These are phyloP conservation scores for Termitomyces sp. DNA, from an alignment of 768 basidiomycete species.

Conservation along the genomic window DNA sequence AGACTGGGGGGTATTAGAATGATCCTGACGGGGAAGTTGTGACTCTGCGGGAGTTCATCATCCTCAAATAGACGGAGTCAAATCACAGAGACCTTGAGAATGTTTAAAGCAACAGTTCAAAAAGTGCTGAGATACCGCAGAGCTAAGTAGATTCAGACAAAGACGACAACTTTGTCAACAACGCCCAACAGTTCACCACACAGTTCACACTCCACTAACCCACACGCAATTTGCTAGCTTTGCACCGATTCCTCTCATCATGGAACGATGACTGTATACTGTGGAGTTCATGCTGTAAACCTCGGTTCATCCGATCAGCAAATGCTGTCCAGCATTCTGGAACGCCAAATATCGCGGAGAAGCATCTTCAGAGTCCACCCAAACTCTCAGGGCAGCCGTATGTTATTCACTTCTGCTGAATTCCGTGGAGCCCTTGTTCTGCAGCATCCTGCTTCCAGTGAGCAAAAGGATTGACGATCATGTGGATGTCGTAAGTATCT, in stretches of 20 bases:
- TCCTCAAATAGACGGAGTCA: slow-evolving; percentile 19
- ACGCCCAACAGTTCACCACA: background rate
- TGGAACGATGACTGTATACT: background rate
- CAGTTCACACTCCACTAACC: too few species aligned
- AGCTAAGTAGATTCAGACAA: too few species aligned
- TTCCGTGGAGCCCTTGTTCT: background rate
- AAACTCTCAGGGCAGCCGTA: background rate
- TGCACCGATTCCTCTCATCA: background rate
- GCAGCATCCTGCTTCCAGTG: background rate
- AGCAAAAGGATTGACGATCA: background rate
- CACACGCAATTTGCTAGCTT: background rate
- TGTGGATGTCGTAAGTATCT: background rate
- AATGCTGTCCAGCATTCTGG: background rate
- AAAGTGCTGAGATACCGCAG: background rate
- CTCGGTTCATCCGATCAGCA: too few species aligned
- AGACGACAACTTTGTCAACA: background rate
- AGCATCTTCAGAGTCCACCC: background rate
- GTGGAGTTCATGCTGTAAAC: background rate
- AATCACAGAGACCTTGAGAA: background rate
- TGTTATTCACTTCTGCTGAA: background rate
- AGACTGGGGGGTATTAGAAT: slow-evolving; percentile 75
- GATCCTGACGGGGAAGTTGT: slow-evolving; percentile 50
- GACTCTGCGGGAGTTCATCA: slow-evolving; percentile 60
- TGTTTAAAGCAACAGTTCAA: background rate
- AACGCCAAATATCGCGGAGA: background rate